These are phyloP conservation scores for Cystobasidium pallidum DNA, from an alignment of 1,284 basidiomycete genomes.

Conservation along the genomic window DNA sequence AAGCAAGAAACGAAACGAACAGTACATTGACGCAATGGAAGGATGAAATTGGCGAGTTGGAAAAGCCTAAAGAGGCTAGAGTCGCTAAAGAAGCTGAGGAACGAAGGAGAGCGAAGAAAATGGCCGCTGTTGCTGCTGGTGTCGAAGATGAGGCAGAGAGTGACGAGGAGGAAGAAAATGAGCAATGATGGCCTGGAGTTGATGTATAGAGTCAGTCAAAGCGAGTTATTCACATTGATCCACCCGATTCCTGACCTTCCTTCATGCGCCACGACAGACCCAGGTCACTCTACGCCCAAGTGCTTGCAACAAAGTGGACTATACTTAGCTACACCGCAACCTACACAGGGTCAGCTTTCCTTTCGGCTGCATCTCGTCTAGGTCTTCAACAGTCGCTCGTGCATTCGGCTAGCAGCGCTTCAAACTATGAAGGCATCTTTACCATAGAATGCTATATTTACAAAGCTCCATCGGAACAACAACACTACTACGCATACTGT, in stretches of 20 bases:
- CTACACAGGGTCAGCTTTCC: too few species aligned
- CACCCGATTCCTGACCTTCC: too few species aligned
- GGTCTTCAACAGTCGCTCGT: too few species aligned
- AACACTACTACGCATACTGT: neutral
- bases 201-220: neutral
- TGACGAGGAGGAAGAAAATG: conserved; percentile 18
- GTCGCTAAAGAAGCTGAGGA: conserved; percentile 22
- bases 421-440: too few species aligned
- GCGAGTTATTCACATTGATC: too few species aligned
- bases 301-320: too few species aligned
- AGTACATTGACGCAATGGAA: conserved; percentile 33
- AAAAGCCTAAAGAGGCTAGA: conserved; percentile 29
- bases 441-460: neutral
- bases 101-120: neutral
- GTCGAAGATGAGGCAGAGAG: conserved; percentile 6
- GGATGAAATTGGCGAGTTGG: conserved; percentile 34
- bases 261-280: too few species aligned
- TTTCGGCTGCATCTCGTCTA: too few species aligned
- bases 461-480: neutral
- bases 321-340: too few species aligned
- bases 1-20: conserved; percentile 35
- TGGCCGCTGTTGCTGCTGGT: neutral
- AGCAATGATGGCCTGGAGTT: neutral
- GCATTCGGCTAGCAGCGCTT: too few species aligned
- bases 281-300: too few species aligned